phyloP scores from a whole-genome alignment of 345 rosid genomes.

The Aquilaria malaccensis region DNA sequence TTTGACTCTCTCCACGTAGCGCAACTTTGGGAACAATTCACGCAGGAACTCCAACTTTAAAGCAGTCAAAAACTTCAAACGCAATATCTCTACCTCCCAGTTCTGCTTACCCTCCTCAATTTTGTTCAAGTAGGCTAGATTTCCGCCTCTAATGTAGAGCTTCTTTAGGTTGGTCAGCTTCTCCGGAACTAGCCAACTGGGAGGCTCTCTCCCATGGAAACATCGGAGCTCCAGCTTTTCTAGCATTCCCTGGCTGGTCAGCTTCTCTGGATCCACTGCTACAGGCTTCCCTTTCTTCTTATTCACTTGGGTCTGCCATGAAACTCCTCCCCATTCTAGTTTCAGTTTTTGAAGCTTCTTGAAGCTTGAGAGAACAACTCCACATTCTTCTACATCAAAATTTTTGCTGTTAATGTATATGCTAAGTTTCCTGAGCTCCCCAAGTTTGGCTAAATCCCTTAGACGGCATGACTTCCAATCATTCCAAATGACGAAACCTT shows the following conservation, averaged over 20 bases:
- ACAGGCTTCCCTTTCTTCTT: neutral
- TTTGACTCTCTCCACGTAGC: slow-evolving; percentile 29
- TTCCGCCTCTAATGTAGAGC: slow-evolving; percentile 28
- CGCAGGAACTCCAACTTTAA: slow-evolving; percentile 23
- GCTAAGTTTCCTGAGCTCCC: slow-evolving; percentile 24
- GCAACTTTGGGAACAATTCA: slow-evolving; percentile 18
- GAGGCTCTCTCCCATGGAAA: neutral
- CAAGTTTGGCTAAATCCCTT: slow-evolving; percentile 6
- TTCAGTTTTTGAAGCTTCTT: slow-evolving; percentile 12
- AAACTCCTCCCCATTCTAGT: slow-evolving; percentile 18
- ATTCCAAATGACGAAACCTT: slow-evolving; percentile 27
- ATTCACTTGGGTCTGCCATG: too few species aligned
- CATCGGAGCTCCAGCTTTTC: slow-evolving; percentile 13
- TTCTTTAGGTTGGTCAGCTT: neutral
- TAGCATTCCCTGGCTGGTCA: neutral
- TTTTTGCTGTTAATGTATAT: slow-evolving; percentile 10
- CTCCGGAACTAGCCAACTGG: neutral
- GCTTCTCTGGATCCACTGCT: neutral
- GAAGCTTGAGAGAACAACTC: neutral
- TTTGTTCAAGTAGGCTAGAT: slow-evolving; percentile 8
- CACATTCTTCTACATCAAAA: neutral
- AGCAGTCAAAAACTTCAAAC: slow-evolving; percentile 22
- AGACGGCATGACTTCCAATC: slow-evolving; percentile 12
- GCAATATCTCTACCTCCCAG: slow-evolving; percentile 22
- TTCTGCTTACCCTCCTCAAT: neutral